Evolutionary conservation across 2,329 filamentous ascomycete species (phyloP), one percentile per base, ranked within the genome.

Genomic region (Penicillium sp.): DNA sequence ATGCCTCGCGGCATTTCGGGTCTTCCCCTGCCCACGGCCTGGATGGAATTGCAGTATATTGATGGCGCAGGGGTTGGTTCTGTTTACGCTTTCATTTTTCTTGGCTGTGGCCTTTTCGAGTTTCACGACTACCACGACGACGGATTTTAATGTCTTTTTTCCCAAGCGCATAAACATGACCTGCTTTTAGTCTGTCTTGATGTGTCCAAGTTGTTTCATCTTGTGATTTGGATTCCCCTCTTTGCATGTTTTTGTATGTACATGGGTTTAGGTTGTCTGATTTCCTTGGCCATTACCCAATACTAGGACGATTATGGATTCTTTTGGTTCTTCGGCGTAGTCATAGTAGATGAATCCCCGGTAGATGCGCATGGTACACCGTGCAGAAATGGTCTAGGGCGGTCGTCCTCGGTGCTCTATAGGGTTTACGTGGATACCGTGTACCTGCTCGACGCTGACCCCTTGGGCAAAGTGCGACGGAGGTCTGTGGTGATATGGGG

Each of bases 221-320:
- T 50, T 50, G 40, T 52, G 55, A 50, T 59, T 63, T 61, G 52
- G 62, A 66, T 65, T 66, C 62, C 63, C 63, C 62, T 56, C 45
- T 59, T 48, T 60, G 60, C 55, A 56, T 57, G 50, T 57, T 53
- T 53, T 50, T 35, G 32, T 20, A 23, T 37, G 47, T 61, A 59
- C 49, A 60, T 60, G 52, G 50, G 33, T 54, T 47, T 37, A 52
- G 44, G 48, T 44, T 52, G 35, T 53, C 32, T 44, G 50, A 41
- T 49, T 48, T 47, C 42, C 31, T 50, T 47, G 42, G 50, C 47
- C 49, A 39, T 46, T 50, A 24, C 40, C 35, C 43, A 47, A 43
- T 20, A 24, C 44, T 29, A 54, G 46, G 42, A 52, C 58, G 43
- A 50, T 48, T 45, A 48, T 47, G 42, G 45, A 45, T 53, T 45